A percentile compares a stretch with the other conserved stretches of the same genome.
These are phyloP conservation scores for Colletotrichum tofieldiae DNA, from an alignment of 2,329 filamentous ascomycete genomes.

Conservation along the genomic window DNA sequence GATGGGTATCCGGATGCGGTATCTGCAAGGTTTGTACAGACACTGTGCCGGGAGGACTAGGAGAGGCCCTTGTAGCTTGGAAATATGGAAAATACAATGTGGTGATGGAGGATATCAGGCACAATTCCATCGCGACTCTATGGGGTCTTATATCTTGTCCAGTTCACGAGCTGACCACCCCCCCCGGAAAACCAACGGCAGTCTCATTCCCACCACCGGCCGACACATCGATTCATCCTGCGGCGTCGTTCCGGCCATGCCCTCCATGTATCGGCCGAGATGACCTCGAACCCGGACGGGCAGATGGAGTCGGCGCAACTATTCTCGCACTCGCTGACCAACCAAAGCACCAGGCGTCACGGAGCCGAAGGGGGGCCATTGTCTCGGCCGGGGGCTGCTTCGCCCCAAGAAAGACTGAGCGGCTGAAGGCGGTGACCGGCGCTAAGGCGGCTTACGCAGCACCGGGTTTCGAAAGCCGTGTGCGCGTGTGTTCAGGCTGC, in stretches of 20 bases:
- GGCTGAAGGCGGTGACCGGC: background rate
- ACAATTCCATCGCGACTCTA: background rate
- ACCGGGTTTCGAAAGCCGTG: background rate
- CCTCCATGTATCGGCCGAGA: slow-evolving; percentile 8
- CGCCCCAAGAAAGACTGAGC: no score
- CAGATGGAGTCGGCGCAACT: background rate
- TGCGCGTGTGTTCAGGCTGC: background rate
- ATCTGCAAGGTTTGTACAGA: background rate
- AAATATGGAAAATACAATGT: background rate
- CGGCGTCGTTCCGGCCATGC: background rate
- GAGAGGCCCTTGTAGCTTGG: background rate
- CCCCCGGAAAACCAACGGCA: background rate
- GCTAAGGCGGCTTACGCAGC: background rate
- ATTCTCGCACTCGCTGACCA: slow-evolving; percentile 3
- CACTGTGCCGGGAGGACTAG: background rate
- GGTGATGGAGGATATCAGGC: background rate
- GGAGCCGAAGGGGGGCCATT: background rate
- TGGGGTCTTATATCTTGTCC: background rate
- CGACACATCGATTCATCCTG: background rate
- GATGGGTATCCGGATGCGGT: background rate
- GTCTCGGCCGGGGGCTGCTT: slow-evolving; percentile 1
- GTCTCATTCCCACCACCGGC: background rate
- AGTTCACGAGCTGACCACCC: background rate
- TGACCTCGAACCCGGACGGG: background rate
- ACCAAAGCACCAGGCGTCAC: background rate